A percentile compares a stretch with the other conserved stretches of the same genome.
phyloP scores from a whole-genome alignment of 805 yeast genomes.

The Maudiozyma turicensis region DNA sequence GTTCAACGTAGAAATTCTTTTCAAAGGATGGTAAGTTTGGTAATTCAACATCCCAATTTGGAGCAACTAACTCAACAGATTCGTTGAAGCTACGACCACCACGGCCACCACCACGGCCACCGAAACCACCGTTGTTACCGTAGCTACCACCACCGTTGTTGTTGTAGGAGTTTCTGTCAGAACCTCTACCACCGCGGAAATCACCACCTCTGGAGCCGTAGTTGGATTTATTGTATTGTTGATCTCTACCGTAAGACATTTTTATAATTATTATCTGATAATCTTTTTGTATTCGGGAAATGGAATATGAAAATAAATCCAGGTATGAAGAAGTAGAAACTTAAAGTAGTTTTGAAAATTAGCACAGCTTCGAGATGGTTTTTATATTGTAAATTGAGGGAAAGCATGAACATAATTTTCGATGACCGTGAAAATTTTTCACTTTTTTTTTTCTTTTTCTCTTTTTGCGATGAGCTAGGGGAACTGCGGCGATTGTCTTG shows the following conservation, averaged over 20 bases:
- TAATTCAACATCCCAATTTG: slow-evolving; percentile 65
- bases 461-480: neutral
- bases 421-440: neutral
- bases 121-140: slow-evolving; percentile 22
- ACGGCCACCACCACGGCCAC: slow-evolving; percentile 28
- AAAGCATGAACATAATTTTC: neutral
- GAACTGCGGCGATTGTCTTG: neutral
- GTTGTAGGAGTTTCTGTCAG: slow-evolving; percentile 31
- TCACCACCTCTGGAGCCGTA: slow-evolving; percentile 34
- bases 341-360: too few species aligned
- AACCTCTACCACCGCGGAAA: slow-evolving; percentile 32
- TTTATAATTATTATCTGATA: neutral
- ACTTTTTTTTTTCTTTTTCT: neutral
- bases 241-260: slow-evolving; percentile 32
- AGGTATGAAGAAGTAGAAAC: too few species aligned
- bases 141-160: slow-evolving; percentile 22
- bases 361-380: neutral
- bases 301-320: too few species aligned
- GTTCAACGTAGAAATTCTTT: slow-evolving; percentile 89
- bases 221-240: slow-evolving; percentile 30
- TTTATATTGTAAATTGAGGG: neutral
- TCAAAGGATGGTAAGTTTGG: slow-evolving; percentile 73
- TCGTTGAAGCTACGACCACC: slow-evolving; percentile 30
- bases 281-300: neutral
- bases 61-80: slow-evolving; percentile 39